A percentile compares a stretch with the other conserved stretches of the same genome.
phyloP scores from a whole-genome alignment of 1,284 basidiomycete species.

The Boletellus deceptivus region DNA sequence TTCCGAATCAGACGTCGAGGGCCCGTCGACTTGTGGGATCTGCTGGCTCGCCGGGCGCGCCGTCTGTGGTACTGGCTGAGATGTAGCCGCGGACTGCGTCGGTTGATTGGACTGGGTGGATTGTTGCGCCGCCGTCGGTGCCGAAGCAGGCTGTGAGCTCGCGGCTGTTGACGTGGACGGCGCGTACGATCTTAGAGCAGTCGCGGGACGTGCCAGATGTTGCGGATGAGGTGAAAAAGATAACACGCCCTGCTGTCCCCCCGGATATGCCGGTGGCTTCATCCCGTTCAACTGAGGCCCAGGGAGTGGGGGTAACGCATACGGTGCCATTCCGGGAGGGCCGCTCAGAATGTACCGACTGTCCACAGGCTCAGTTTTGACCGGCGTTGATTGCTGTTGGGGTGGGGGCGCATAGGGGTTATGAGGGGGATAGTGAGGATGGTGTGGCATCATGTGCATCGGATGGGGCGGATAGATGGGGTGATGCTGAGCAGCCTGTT shows the following conservation, averaged over 20 bases:
- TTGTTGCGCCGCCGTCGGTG: slow-evolving; percentile 13
- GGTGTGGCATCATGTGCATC: slow-evolving; percentile 49
- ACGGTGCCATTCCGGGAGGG: slow-evolving; percentile 41
- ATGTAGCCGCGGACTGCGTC: slow-evolving; percentile 2
- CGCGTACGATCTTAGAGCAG: slow-evolving; percentile 27
- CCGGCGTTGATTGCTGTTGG: slow-evolving; percentile 37
- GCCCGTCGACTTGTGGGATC: slow-evolving; percentile 69
- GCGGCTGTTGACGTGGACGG: slow-evolving; percentile 10
- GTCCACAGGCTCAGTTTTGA: slow-evolving; percentile 70
- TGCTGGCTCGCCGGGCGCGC: slow-evolving; percentile 34
- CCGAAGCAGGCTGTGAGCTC: slow-evolving; percentile 14
- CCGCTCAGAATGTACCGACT: slow-evolving; percentile 55
- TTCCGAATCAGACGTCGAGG: slow-evolving; percentile 54
- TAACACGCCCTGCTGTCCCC: slow-evolving; percentile 54
- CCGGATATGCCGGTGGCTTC: slow-evolving; percentile 46
- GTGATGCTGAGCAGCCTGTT: slow-evolving; percentile 44
- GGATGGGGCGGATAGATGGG: slow-evolving; percentile 52
- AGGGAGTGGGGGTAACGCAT: slow-evolving; percentile 60
- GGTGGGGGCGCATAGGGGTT: slow-evolving; percentile 47
- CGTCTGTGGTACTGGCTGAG: slow-evolving; percentile 16
- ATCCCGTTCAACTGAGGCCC: slow-evolving; percentile 57
- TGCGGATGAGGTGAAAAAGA: slow-evolving; percentile 53
- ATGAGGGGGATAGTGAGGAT: slow-evolving; percentile 45
- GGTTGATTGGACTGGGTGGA: slow-evolving; percentile 13
- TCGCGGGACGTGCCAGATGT: slow-evolving; percentile 37